Base-by-base conservation (phyloP, 1,284 basidiomycete genomes). In the Ustanciosporium gigantosporum region DNA sequence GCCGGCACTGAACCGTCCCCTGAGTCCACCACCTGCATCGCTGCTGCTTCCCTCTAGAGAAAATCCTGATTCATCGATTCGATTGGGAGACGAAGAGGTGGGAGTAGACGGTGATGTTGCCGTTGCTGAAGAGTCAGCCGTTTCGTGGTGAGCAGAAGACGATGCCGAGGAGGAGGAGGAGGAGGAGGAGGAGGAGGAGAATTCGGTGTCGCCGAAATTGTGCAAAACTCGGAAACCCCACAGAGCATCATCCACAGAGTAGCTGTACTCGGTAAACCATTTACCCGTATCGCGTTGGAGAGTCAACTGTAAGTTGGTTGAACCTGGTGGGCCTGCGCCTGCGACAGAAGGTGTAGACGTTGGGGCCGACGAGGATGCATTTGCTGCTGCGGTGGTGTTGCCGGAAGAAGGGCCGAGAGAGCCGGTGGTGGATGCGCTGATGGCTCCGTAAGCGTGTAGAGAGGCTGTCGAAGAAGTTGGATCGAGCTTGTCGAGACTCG, bases 191-290 rank as follows among this genome's bases (percentile, higher is more conserved):
- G 11, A 7, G 1, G 31, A 14, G 7, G 22, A 20, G 5, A 29
- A 20, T 6, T 23, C 36, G 11, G 46, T 24, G 23, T 19, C 22
- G 5, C 59, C 91, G 80, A 97, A 96, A 77, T 97, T 95, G 76
- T 93, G 91, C 50, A 97, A 82, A n/a, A 91, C 84, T 7, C 90
- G 84, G 17, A 91, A 79, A 7, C 94, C 94, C 83, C 88, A 89
- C 87, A 98, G 91, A 11, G 82, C 87, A 73, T 97, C 93, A 67
- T 93, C 89, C 0, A 90, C 88, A 57, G 90, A 93, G 82, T 90
- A 97, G 13, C 88, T 90, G 73, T 95, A 97, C 78, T 97, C 94
- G 3, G 89, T 88, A 59, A 89, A 91, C 86, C 90, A 94, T 61
- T 88, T 85, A 0, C 93, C 93, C 2, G 90, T 86, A 73, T 96